Conservation (phyloP, 148 eudicot species). For the Rhododendron ferrugineum region DNA sequence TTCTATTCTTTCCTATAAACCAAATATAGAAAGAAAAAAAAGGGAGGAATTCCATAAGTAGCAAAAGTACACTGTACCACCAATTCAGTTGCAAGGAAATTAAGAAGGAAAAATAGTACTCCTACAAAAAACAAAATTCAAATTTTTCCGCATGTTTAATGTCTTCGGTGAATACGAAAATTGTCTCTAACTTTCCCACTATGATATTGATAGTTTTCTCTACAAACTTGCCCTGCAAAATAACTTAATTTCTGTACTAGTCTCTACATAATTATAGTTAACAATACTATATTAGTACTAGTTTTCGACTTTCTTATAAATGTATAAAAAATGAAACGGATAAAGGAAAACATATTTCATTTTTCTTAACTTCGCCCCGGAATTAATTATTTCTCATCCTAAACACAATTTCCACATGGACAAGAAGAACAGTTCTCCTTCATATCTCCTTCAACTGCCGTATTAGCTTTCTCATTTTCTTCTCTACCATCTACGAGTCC, state of each 20-base stretch:
- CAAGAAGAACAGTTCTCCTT: constrained; percentile 15
- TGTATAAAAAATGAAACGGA: neutral
- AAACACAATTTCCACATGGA: constrained; percentile 6
- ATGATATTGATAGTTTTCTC: too few relatives aligned
- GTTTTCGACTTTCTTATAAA: neutral
- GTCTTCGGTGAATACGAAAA: neutral
- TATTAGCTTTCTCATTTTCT: constrained; percentile 13
- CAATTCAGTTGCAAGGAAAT: neutral
- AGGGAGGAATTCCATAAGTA: too few relatives aligned
- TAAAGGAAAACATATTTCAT: neutral
- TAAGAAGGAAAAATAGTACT: neutral
- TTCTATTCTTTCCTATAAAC: neutral
- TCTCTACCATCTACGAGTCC: constrained; percentile 3
- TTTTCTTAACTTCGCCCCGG: neutral
- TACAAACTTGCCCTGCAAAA: too few relatives aligned
- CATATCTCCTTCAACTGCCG: constrained; percentile 12
- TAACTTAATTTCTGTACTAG: too few relatives aligned
- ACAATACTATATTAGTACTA: too few relatives aligned
- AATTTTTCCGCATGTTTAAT: neutral
- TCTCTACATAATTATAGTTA: too few relatives aligned
- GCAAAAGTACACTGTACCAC: neutral
- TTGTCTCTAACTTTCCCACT: too few relatives aligned
- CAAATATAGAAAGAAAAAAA: too few relatives aligned
- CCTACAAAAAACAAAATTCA: too few relatives aligned
- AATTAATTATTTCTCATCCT: neutral